Evolutionary conservation across 2,329 filamentous ascomycete species (phyloP), one percentile per base, ranked within the genome.

Genomic region (Penicillium sp.): DNA sequence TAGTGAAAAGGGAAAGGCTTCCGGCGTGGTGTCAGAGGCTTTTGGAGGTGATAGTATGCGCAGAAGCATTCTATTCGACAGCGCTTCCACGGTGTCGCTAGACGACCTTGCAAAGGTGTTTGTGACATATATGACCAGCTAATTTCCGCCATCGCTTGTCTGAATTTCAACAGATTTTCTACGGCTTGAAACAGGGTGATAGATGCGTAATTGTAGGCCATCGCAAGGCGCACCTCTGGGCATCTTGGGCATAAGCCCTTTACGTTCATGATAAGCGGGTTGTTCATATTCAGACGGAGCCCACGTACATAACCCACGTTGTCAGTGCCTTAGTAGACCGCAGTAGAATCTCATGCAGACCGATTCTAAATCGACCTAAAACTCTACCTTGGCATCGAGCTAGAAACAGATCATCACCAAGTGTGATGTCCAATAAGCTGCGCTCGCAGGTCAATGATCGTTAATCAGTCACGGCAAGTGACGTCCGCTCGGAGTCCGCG

Each of bases 1-100:
- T 4, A 65, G 58, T 41, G 45, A 50, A 2, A 6, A 52, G 7
- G 51, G 50, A 6, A 35, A 33, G 8, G 43, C 38, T 24, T 40
- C 45, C 20, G 27, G 47, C 3, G 43, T 58, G 13, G 49, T 55
- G 6, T 32, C 40, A 1, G 39, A 58, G 37, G 52, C 56, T 1
- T 65, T 56, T 35, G 60, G 61, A 10, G 61, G 58, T 1, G 44
- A 62, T 27, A 63, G 51, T 33, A 44, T 46, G 45, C 54, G 63
- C 15, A 56, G 63, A 46, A 47, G 52, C 10, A 47, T 57, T 44
- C 37, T 66, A 9, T 65, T 59, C n/a, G 59, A 64, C n/a, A 43
- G 51, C 28, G 46, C 49, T 6, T 40, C 56, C n/a, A 43, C 51
- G 28, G 58, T 62, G 4, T 49, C 60, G 3, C 46, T 63, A 33